phyloP scores from a whole-genome alignment of 495 filamentous ascomycete species.

The Talaromyces nanjingensis region DNA sequence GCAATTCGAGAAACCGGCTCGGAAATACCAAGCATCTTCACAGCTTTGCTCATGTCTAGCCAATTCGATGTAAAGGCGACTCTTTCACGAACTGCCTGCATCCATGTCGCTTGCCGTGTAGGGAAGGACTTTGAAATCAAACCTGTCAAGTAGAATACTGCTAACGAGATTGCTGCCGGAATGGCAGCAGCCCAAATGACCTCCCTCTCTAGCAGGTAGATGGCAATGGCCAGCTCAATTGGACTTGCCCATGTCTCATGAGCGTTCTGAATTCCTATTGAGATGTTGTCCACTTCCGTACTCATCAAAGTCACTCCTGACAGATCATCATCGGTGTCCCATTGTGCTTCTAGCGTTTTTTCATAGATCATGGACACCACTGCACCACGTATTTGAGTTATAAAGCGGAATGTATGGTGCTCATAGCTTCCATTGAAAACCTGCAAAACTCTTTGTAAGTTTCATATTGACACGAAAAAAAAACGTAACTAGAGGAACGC shows the following conservation, averaged over 20 bases:
- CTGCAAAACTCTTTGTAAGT: neutral
- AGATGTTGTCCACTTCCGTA: slow-evolving; percentile 52
- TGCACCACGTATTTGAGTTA: slow-evolving; percentile 53
- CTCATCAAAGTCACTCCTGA: slow-evolving; percentile 56
- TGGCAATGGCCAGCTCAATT: slow-evolving; percentile 52
- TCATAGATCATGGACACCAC: slow-evolving; percentile 52
- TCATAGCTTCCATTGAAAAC: slow-evolving; percentile 37
- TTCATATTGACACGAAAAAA: no score
- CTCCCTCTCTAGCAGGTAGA: slow-evolving; percentile 49
- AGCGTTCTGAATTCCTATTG: slow-evolving; percentile 36
- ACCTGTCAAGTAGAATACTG: slow-evolving; percentile 1
- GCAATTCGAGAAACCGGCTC: neutral
- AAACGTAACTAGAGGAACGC: neutral
- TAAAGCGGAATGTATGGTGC: slow-evolving; percentile 47
- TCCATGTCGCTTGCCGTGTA: neutral
- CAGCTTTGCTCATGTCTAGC: neutral
- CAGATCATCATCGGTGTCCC: slow-evolving; percentile 27
- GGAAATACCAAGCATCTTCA: slow-evolving; percentile 4
- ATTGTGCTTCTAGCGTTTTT: slow-evolving; percentile 31
- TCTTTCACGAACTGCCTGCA: slow-evolving; percentile 6
- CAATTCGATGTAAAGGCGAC: slow-evolving; percentile 1
- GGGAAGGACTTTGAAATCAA: slow-evolving; percentile 8
- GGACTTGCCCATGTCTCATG: slow-evolving; percentile 55
- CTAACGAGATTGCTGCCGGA: slow-evolving; percentile 38
- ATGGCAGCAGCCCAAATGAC: slow-evolving; percentile 37